Conservation (phyloP, 768 basidiomycete genomes). For the Hygrophorus pudorinus region DNA sequence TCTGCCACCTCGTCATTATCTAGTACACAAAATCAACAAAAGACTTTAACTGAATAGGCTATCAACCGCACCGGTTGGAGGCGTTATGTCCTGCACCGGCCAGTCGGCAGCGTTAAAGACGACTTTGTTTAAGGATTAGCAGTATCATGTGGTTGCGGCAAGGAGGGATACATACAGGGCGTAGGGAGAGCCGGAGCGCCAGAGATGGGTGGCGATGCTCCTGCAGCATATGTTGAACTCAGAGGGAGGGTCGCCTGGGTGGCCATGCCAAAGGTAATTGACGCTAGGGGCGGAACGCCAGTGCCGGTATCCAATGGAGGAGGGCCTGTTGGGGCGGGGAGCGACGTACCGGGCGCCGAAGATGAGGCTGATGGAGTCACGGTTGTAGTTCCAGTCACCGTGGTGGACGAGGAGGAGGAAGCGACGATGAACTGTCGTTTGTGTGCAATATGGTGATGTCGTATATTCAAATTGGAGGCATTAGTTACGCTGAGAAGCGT, state of each 20-base stretch:
- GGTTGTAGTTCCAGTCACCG: conserved; percentile 2
- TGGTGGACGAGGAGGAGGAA: conserved; percentile 8
- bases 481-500: conserved; percentile 26
- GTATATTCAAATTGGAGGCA: conserved; percentile 25
- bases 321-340: conserved; percentile 7
- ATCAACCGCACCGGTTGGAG: conserved; percentile 41
- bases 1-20: conserved; percentile 52
- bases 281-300: conserved; percentile 33
- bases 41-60: not conserved
- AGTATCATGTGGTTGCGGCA: not conserved
- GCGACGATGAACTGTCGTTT: conserved; percentile 26
- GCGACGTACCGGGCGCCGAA: conserved; percentile 4
- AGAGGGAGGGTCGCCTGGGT: conserved; percentile 37
- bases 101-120: conserved; percentile 38
- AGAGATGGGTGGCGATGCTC: conserved; percentile 49
- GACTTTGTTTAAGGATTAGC: conserved; percentile 22
- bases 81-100: conserved; percentile 54
- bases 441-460: conserved; percentile 28
- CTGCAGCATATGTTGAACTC: conserved; percentile 44
- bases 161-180: conserved; percentile 34
- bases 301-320: conserved; percentile 12
- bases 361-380: conserved; percentile 9
- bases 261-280: conserved; percentile 57
- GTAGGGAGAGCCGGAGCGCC: conserved; percentile 62
- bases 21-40: conserved; percentile 11